Evolutionary conservation across 164 flowering plant genomes (phyloP).

Genomic region (Piper longum): DNA sequence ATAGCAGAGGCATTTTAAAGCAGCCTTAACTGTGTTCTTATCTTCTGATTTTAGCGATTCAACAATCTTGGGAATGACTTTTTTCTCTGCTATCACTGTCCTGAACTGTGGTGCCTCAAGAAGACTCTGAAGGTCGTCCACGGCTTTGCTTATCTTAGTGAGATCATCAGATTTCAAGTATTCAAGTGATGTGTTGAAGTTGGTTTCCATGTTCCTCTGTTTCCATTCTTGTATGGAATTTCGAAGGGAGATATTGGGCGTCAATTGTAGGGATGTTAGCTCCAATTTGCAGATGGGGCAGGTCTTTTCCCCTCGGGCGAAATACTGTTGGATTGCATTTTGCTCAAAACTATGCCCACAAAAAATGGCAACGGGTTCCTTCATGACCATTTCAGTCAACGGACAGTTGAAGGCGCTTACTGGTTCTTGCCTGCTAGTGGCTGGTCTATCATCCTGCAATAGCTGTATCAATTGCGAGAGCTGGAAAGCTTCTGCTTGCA

Average conservation of each 20-base stretch:
- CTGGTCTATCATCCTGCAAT: background rate
- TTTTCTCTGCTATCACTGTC: slow-evolving; percentile 7
- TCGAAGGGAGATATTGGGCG: slow-evolving; percentile 12
- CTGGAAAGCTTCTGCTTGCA: slow-evolving; percentile 13
- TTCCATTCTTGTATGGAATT: slow-evolving; percentile 12
- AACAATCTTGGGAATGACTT: slow-evolving; percentile 11
- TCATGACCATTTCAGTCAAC: slow-evolving; percentile 7
- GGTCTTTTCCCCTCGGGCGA: slow-evolving; percentile 8
- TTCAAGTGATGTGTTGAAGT: slow-evolving; percentile 6
- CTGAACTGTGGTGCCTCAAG: slow-evolving; percentile 8
- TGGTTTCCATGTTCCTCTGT: slow-evolving; percentile 8
- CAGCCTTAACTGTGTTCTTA: slow-evolving; percentile 10
- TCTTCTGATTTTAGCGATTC: slow-evolving; percentile 2
- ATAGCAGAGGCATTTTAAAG: slow-evolving; percentile 15
- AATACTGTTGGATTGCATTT: slow-evolving; percentile 11
- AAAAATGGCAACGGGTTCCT: slow-evolving; percentile 13
- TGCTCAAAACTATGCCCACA: slow-evolving; percentile 19
- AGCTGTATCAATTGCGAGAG: slow-evolving; percentile 14
- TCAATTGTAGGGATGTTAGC: slow-evolving; percentile 7
- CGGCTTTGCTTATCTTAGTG: slow-evolving; percentile 3
- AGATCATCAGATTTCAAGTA: slow-evolving; percentile 11
- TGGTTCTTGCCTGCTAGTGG: slow-evolving; percentile 1
- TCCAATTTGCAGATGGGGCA: slow-evolving; percentile 16
- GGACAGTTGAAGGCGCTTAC: slow-evolving; percentile 9
- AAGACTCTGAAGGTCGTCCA: slow-evolving; percentile 12